Evolutionary conservation across 225 moss, liverwort and hornwort genomes (phyloP).

Genomic region (Antitrichia curtipendula): DNA sequence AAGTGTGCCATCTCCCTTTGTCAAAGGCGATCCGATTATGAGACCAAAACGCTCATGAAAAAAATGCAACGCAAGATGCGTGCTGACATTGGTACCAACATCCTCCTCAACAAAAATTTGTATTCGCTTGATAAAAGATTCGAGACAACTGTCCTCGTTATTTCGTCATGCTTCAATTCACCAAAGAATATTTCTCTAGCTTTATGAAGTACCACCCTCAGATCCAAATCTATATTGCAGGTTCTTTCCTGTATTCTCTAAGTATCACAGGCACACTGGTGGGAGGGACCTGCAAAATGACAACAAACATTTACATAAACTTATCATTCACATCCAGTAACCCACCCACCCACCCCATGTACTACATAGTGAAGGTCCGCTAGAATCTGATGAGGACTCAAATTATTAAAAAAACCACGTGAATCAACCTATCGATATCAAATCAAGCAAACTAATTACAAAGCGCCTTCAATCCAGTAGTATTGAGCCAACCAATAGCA

Average conservation of each 20-base stretch:
- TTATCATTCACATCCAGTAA: background rate
- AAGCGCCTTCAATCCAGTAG: background rate
- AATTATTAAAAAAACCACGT: background rate
- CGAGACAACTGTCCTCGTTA: background rate
- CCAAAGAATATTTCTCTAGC: background rate
- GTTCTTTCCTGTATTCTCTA: constrained; percentile 80
- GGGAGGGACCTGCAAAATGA: constrained; percentile 61
- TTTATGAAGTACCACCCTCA: background rate
- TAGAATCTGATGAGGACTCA: background rate
- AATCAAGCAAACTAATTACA: background rate
- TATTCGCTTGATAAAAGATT: background rate
- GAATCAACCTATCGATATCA: background rate
- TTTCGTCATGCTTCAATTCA: background rate
- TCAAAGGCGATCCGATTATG: background rate
- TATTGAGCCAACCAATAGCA: background rate
- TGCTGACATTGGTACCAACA: background rate
- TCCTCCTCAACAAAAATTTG: background rate
- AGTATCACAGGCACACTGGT: constrained; percentile 91
- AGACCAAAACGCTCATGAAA: background rate
- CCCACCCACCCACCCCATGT: background rate
- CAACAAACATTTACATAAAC: background rate
- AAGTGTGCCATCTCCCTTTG: background rate
- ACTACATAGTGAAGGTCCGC: background rate
- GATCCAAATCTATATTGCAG: constrained; percentile 11
- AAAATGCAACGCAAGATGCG: no score